Conservation (phyloP, 306 rosid species). For the Prosopis cineraria region DNA sequence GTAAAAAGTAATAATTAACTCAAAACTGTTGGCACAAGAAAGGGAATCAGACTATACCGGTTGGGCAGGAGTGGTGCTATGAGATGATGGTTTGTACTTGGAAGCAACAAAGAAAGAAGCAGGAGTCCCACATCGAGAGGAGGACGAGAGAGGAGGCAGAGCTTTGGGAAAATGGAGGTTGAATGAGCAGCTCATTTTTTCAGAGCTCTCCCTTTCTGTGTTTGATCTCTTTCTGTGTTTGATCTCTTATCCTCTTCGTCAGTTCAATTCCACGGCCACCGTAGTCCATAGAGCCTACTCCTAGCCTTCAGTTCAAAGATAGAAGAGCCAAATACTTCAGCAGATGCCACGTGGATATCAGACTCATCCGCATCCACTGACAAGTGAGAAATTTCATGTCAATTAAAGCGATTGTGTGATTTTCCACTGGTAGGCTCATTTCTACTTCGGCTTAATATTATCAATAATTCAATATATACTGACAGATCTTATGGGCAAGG, state of each 20-base stretch:
- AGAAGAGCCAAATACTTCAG: neutral
- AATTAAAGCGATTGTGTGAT: neutral
- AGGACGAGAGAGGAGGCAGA: slow-evolving; percentile 60
- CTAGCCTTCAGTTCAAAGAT: neutral
- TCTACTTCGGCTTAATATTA: too few species aligned
- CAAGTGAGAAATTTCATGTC: neutral
- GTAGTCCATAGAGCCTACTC: too few species aligned
- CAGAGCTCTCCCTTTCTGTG: slow-evolving; percentile 28
- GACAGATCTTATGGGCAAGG: too few species aligned
- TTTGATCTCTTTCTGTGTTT: slow-evolving; percentile 42
- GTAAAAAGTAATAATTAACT: neutral
- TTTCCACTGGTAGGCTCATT: neutral
- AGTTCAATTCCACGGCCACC: slow-evolving; percentile 46
- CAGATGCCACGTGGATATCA: slow-evolving; percentile 38
- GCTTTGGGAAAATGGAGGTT: slow-evolving; percentile 77
- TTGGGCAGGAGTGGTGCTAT: slow-evolving; percentile 14
- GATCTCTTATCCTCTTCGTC: slow-evolving; percentile 50
- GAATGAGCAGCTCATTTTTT: slow-evolving; percentile 64
- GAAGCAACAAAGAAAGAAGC: slow-evolving; percentile 46
- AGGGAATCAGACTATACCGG: slow-evolving; percentile 32
- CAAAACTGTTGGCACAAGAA: neutral
- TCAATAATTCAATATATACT: too few species aligned
- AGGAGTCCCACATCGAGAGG: slow-evolving; percentile 14
- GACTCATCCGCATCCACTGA: slow-evolving; percentile 27
- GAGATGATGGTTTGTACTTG: slow-evolving; percentile 36